Evolutionary conservation across 306 rosid genomes (phyloP), one percentile per base, ranked within the genome.

Genomic region (Cicer yamashitae): DNA sequence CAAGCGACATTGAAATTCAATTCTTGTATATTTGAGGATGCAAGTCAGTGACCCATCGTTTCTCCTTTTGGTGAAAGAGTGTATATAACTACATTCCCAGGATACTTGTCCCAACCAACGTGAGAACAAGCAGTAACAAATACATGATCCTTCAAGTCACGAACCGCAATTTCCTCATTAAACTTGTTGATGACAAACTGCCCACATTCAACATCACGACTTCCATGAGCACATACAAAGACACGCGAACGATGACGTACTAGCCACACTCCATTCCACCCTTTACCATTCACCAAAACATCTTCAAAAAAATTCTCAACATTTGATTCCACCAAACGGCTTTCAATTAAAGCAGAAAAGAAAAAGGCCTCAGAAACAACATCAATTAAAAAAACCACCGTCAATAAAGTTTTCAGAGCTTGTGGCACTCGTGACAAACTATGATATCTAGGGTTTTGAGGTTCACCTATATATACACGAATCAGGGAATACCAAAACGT

Each of bases 61-160:
- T 82, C 87, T 67, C 88, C 96, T 76, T 88, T 92, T 9, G 79
- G 70, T 68, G 88, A 89, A 10, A 87, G 90, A 62, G 88, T 69
- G 77, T 51, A 93, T 78, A 91, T 86, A 70, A 93, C 89, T 78
- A 93, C 67, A 80, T 93, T 93, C 40, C 98, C 98, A 58, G 98
- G 96, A 89, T 89, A 93, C 83, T 93, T 93, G 75, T 93, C 97
- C 39, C 97, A 97, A 14, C 98, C 96, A 61, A 93, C 7, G 75
- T 93, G 98, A 76, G 98, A 91, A 82, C 97, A 91, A 1, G 93
- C 86, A 20, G 63, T 84, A 60, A 93, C 96, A 73, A 77, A 82
- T 38, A 91, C 82, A 79, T 86, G 92, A 85, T 84, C 86, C 53
- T 77, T 84, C 73, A 89, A 48, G 50, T 92, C 97, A 37, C 89